Evolutionary conservation across 139 green algal species (phyloP).

Genomic region (Tetraselmis striata): DNA sequence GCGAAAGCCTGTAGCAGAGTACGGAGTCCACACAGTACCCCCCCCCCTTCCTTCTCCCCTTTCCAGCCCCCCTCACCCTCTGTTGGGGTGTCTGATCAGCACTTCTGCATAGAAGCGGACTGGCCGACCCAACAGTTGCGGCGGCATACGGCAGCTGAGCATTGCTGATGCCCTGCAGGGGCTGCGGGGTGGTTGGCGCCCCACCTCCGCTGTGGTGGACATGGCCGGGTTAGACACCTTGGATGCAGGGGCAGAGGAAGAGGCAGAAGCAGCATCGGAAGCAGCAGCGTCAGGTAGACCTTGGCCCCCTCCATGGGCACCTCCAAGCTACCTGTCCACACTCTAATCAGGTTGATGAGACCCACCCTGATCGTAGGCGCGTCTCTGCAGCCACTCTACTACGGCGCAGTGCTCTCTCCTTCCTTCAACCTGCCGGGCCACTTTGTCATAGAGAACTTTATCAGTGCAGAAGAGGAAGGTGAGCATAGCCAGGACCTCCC

Average conservation of each 20-base stretch:
- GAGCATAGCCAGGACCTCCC: not conserved
- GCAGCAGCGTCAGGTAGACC: not conserved
- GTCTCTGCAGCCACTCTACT: not conserved
- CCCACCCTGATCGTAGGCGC: not conserved
- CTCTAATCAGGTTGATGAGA: not conserved
- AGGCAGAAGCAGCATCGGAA: not conserved
- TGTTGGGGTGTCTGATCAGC: not conserved
- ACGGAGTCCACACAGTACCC: not conserved
- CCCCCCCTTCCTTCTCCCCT: too few relatives aligned
- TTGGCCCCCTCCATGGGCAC: too few relatives aligned
- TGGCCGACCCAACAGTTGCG: too few relatives aligned
- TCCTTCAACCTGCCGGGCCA: not conserved
- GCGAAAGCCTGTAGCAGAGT: not conserved
- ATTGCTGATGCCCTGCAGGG: too few relatives aligned
- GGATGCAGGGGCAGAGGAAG: not conserved
- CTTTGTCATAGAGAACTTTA: slow-evolving; percentile 2
- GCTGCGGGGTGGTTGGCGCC: not conserved
- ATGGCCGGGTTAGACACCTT: not conserved
- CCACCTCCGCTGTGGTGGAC: not conserved
- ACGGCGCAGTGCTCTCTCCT: not conserved
- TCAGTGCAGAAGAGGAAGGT: slow-evolving; percentile 1
- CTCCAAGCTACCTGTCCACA: not conserved
- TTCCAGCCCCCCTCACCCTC: too few relatives aligned
- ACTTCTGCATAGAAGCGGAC: not conserved
- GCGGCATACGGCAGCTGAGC: too few relatives aligned